phyloP scores from a whole-genome alignment of 148 eudicot genomes.

The Simmondsia chinensis region DNA sequence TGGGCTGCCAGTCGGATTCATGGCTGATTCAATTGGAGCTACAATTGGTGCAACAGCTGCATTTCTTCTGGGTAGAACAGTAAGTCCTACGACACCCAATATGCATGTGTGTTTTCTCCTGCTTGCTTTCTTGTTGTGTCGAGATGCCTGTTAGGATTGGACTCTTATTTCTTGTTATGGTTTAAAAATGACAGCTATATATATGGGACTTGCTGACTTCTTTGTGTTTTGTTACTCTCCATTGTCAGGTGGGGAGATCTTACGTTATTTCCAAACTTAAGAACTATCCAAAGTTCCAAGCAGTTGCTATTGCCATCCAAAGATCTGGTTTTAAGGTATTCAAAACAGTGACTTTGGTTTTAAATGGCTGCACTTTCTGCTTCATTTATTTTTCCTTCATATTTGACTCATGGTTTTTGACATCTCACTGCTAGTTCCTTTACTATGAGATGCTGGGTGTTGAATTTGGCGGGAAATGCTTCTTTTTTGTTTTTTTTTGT shows the following conservation, averaged over 20 bases:
- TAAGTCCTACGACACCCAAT: constrained; percentile 24
- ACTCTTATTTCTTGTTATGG: not conserved
- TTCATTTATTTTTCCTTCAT: not conserved
- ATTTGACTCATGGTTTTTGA: not conserved
- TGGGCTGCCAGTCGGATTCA: constrained; percentile 86
- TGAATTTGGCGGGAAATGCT: too few species aligned
- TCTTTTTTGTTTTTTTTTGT: too few species aligned
- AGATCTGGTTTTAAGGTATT: constrained; percentile 51
- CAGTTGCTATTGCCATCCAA: constrained; percentile 34
- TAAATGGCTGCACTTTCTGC: not conserved
- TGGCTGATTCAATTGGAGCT: constrained; percentile 92
- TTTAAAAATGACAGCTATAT: not conserved
- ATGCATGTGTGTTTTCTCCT: not conserved
- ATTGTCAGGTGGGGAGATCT: constrained; percentile 33
- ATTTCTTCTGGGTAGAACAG: constrained; percentile 89
- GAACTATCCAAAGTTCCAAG: constrained; percentile 39
- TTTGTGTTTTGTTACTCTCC: not conserved
- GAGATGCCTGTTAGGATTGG: too few species aligned
- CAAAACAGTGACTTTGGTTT: not conserved
- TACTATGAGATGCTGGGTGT: too few species aligned
- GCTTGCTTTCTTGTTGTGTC: not conserved
- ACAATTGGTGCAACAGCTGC: constrained; percentile 84
- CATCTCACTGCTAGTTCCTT: too few species aligned
- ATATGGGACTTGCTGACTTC: not conserved
- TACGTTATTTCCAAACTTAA: constrained; percentile 39